phyloP scores from a whole-genome alignment of 2,329 filamentous ascomycete genomes.

The Cryphonectria naterciae region DNA sequence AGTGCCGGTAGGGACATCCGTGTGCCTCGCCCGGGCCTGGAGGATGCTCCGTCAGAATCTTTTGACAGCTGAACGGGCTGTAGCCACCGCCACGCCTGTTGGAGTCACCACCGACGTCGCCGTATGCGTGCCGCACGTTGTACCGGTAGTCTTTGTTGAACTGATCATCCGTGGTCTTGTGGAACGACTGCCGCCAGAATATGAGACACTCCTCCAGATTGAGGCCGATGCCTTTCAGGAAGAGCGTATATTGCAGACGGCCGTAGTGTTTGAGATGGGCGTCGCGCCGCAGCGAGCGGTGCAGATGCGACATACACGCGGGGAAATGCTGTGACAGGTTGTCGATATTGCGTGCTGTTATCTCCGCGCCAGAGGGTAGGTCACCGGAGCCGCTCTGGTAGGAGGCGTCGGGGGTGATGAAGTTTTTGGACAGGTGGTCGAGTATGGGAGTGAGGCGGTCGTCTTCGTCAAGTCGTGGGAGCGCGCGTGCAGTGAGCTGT shows the following conservation, averaged over 20 bases:
- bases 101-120: constrained; percentile 90
- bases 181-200: constrained; percentile 90
- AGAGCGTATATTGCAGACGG: constrained; percentile 91
- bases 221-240: constrained; percentile 93
- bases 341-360: constrained; percentile 81
- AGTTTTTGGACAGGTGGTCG: constrained; percentile 88
- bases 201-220: constrained; percentile 87
- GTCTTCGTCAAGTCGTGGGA: constrained; percentile 93
- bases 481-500: constrained; percentile 83
- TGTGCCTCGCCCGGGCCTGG: constrained; percentile 87
- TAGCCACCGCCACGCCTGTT: constrained; percentile 88
- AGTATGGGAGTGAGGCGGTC: constrained; percentile 76
- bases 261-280: constrained; percentile 92
- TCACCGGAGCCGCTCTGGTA: constrained; percentile 71
- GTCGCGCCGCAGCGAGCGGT: constrained; percentile 82
- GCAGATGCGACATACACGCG: constrained; percentile 91
- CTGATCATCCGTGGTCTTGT: constrained; percentile 84
- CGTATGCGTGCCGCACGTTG: constrained; percentile 93
- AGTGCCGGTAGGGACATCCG: constrained; percentile 96
- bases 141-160: constrained; percentile 99
- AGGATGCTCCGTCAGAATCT: constrained; percentile 86
- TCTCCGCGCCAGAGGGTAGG: constrained; percentile 67
- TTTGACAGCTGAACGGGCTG: constrained; percentile 91
- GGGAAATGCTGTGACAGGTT: constrained; percentile 80
- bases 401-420: constrained; percentile 84